These are phyloP conservation scores for Trametes pubescens DNA, from an alignment of 1,284 basidiomycete genomes.

Conservation along the genomic window DNA sequence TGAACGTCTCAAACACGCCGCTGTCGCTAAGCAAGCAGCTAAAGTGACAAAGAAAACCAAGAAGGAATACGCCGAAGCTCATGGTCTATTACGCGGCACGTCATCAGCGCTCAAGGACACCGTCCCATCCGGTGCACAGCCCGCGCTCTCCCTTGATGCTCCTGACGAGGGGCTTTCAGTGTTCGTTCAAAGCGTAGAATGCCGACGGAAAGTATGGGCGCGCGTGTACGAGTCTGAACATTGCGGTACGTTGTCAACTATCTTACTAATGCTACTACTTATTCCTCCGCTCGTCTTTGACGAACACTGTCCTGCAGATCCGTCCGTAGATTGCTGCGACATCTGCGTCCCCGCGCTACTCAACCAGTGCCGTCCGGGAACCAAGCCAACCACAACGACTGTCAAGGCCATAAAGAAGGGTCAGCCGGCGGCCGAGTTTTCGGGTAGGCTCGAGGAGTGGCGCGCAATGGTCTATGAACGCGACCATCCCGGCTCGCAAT, in stretches of 20 bases:
- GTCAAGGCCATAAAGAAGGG: slow-evolving; percentile 37
- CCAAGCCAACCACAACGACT: not conserved
- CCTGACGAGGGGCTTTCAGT: not conserved
- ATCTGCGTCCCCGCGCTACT: not conserved
- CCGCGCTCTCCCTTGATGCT: not conserved
- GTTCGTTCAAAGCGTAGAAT: not conserved
- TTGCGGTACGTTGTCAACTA: too few relatives aligned
- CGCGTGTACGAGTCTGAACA: not conserved
- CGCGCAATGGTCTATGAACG: slow-evolving; percentile 5
- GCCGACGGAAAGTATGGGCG: not conserved
- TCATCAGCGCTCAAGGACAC: not conserved
- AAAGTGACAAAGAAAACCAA: not conserved
- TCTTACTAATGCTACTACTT: not conserved
- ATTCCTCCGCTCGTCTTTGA: not conserved
- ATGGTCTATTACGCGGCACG: slow-evolving; percentile 22
- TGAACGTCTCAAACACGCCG: not conserved
- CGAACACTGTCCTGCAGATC: not conserved
- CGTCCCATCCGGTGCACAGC: not conserved
- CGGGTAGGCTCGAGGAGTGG: slow-evolving; percentile 19
- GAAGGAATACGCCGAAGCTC: slow-evolving; percentile 23
- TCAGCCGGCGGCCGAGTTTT: not conserved
- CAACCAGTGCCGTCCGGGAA: not conserved
- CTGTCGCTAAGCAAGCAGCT: too few relatives aligned
- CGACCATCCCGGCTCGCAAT: slow-evolving; percentile 12
- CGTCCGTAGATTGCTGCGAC: not conserved